Percentiles rank a stretch among this genome's conserved stretches.
Evolutionary conservation across 305 asterid species (phyloP).

Genomic region (Fraxinus sp.): DNA sequence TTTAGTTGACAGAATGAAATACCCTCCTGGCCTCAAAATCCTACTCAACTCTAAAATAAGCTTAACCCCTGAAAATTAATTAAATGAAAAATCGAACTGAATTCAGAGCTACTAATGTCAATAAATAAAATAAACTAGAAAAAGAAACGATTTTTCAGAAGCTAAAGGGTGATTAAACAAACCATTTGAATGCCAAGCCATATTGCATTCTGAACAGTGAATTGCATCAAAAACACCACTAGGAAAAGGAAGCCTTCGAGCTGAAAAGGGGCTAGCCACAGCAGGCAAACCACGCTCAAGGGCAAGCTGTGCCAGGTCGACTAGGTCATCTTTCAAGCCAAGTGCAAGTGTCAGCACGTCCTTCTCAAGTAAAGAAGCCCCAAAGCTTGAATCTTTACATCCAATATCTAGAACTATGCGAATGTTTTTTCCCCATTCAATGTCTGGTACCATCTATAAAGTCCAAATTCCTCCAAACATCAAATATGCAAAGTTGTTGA

Average conservation of each 20-base stretch:
- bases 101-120: not conserved
- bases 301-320: conserved; percentile 80
- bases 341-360: conserved; percentile 70
- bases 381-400: conserved; percentile 80
- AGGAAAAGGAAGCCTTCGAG: conserved; percentile 80
- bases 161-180: conserved; percentile 26
- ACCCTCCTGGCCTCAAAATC: conserved; percentile 92
- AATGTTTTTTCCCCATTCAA: conserved; percentile 93
- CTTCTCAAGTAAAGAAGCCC: conserved; percentile 66
- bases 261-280: conserved; percentile 69
- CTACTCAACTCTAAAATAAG: conserved; percentile 88
- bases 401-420: conserved; percentile 82
- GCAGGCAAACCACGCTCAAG: conserved; percentile 94
- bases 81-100: not conserved
- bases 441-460: conserved; percentile 94
- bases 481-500: conserved; percentile 19
- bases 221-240: conserved; percentile 90
- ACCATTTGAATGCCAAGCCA: conserved; percentile 87
- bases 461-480: conserved; percentile 31
- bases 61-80: conserved; percentile 68
- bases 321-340: conserved; percentile 81
- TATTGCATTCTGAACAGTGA: conserved; percentile 79
- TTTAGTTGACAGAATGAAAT: conserved; percentile 76
- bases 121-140: not conserved
- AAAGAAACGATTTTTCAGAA: conserved; percentile 13